Evolutionary conservation across 768 basidiomycete species (phyloP).

Genomic region (Royoungia palumana): DNA sequence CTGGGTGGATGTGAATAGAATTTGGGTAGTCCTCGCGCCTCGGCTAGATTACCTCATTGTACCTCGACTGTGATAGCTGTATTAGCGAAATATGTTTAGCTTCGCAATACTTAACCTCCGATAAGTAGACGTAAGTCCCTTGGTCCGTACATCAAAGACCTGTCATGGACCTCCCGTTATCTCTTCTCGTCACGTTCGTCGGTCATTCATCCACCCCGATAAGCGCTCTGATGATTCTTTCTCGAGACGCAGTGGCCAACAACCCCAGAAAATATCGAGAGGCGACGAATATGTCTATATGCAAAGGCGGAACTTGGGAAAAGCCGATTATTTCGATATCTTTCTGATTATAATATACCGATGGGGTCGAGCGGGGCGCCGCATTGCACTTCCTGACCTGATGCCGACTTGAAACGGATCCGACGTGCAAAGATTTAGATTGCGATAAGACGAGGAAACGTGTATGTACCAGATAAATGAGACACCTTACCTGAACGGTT

Average conservation of each 20-base stretch:
- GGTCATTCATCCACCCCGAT: background rate
- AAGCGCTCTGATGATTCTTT: background rate
- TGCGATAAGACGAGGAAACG: conserved; percentile 6
- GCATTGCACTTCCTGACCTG: background rate
- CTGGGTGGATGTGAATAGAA: background rate
- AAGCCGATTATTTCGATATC: background rate
- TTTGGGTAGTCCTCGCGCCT: background rate
- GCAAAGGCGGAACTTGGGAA: background rate
- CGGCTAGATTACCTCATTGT: conserved; percentile 14
- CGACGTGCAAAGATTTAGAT: background rate
- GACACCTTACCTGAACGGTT: background rate
- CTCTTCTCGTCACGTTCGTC: background rate
- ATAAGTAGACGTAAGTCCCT: conserved; percentile 7
- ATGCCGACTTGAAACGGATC: background rate
- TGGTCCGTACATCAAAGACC: background rate
- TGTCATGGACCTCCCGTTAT: background rate
- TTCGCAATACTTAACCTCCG: background rate
- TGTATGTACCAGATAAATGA: conserved; percentile 2
- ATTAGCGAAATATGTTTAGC: background rate
- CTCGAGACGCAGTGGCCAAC: background rate
- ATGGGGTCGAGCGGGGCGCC: conserved; percentile 3
- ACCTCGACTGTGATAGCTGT: background rate
- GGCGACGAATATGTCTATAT: background rate
- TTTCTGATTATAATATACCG: background rate
- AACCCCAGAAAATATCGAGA: background rate